Percentiles rank a stretch among this genome's conserved stretches.
phyloP scores from a whole-genome alignment of 208 protist genomes.

The Herpetomonas samuelpessoai region DNA sequence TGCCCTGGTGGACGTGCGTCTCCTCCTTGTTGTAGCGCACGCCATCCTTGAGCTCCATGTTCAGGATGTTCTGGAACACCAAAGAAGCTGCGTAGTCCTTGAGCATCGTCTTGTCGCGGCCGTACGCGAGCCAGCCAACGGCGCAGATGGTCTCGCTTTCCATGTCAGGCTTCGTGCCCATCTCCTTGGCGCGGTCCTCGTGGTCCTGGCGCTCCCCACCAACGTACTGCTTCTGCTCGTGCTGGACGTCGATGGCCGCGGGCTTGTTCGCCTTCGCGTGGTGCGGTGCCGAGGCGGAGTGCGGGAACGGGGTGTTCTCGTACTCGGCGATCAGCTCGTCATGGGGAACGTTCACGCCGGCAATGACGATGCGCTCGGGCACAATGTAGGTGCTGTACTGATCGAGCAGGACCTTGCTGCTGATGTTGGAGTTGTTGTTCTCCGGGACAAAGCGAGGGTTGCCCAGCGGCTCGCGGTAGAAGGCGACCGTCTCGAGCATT shows the following conservation, averaged over 20 bases:
- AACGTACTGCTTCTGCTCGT: conserved; percentile 71
- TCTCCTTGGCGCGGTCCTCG: conserved; percentile 80
- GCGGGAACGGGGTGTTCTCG: conserved; percentile 79
- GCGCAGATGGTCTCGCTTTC: conserved; percentile 80
- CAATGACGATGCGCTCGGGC: conserved; percentile 79
- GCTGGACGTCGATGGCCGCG: conserved; percentile 19
- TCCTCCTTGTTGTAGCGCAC: conserved; percentile 47
- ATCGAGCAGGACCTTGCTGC: conserved; percentile 62
- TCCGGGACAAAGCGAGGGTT: conserved; percentile 81
- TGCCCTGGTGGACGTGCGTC: conserved; percentile 32
- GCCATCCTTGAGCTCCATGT: conserved; percentile 55
- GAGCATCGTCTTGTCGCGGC: conserved; percentile 39
- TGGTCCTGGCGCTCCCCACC: conserved; percentile 81
- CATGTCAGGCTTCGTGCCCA: conserved; percentile 87
- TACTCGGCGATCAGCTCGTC: conserved; percentile 80
- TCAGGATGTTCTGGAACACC: conserved; percentile 62
- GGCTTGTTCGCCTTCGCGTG: conserved; percentile 36
- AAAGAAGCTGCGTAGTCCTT: conserved; percentile 73
- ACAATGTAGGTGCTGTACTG: conserved; percentile 75
- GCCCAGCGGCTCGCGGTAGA: conserved; percentile 85
- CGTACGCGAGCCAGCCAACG: conserved; percentile 77
- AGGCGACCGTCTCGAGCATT: conserved; percentile 81
- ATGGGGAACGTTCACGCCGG: conserved; percentile 88
- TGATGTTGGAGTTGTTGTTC: conserved; percentile 64
- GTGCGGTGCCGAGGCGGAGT: conserved; percentile 62